A percentile compares a stretch with the other conserved stretches of the same genome.
Evolutionary conservation across 2,329 filamentous ascomycete species (phyloP).

Genomic region (Helotiales sp.): DNA sequence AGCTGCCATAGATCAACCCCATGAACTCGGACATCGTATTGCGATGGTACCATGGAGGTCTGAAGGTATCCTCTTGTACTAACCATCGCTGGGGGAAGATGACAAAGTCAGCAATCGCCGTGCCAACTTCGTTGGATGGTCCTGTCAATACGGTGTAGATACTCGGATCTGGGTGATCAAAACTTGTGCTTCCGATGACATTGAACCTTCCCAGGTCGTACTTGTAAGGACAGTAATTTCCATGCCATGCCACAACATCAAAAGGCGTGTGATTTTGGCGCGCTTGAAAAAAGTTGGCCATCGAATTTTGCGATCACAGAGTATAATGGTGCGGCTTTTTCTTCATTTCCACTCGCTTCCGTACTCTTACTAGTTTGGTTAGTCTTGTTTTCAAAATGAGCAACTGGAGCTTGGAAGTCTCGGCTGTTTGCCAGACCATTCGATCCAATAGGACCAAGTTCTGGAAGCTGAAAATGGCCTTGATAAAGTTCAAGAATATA

Average conservation of each 20-base stretch:
- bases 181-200: slow-evolving; percentile 70
- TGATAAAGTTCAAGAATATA: slow-evolving; percentile 77
- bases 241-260: slow-evolving; percentile 79
- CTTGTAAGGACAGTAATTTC: slow-evolving; percentile 78
- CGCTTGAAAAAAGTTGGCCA: slow-evolving; percentile 64
- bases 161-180: slow-evolving; percentile 75
- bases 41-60: slow-evolving; percentile 63
- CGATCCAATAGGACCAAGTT: slow-evolving; percentile 72
- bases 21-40: slow-evolving; percentile 68
- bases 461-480: slow-evolving; percentile 69
- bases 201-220: slow-evolving; percentile 79
- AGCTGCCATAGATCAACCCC: slow-evolving; percentile 61
- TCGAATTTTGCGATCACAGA: slow-evolving; percentile 65
- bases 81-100: slow-evolving; percentile 67
- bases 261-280: slow-evolving; percentile 72
- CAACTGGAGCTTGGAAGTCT: slow-evolving; percentile 74
- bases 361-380: no score
- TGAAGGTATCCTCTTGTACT: slow-evolving; percentile 59
- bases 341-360: no score
- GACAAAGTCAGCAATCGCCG: slow-evolving; percentile 63
- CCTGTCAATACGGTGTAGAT: slow-evolving; percentile 71
- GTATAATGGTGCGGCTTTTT: slow-evolving; percentile 41
- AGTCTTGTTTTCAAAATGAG: slow-evolving; percentile 65
- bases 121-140: slow-evolving; percentile 53
- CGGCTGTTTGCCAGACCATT: slow-evolving; percentile 73